phyloP scores from a whole-genome alignment of 1,284 basidiomycete genomes.

The Cryptococcus hybrid region DNA sequence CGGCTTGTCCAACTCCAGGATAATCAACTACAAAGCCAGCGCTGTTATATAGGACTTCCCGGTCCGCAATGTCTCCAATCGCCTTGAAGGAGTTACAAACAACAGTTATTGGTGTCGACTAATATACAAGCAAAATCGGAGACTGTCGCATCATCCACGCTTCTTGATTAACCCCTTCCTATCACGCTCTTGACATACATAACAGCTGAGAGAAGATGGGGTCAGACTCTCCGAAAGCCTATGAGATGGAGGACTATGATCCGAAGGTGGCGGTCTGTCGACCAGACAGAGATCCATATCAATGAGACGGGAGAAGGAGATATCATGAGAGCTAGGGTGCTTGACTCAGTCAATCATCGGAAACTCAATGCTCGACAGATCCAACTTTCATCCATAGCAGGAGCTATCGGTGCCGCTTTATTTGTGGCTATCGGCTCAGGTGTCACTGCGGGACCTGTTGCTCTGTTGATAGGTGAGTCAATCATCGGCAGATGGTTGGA shows the following conservation, averaged over 20 bases:
- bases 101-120: no score
- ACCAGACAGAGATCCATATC: not conserved
- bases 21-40: no score
- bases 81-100: no score
- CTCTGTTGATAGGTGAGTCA: constrained; percentile 21
- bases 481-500: not conserved
- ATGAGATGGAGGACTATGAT: no score
- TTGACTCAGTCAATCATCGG: constrained; percentile 13
- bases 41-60: no score
- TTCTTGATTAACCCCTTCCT: not conserved
- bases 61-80: no score
- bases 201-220: no score
- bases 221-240: no score
- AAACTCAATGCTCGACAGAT: constrained; percentile 21
- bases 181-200: not conserved
- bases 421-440: constrained; percentile 28
- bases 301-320: not conserved
- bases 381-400: constrained; percentile 26
- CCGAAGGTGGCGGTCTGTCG: no score
- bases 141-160: no score
- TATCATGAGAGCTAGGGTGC: constrained; percentile 1
- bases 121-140: no score
- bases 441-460: constrained; percentile 21
- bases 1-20: no score
- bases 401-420: constrained; percentile 23